A percentile compares a stretch with the other conserved stretches of the same genome.
Conservation (phyloP, 768 basidiomycete species). For the Clathrus columnatus region DNA sequence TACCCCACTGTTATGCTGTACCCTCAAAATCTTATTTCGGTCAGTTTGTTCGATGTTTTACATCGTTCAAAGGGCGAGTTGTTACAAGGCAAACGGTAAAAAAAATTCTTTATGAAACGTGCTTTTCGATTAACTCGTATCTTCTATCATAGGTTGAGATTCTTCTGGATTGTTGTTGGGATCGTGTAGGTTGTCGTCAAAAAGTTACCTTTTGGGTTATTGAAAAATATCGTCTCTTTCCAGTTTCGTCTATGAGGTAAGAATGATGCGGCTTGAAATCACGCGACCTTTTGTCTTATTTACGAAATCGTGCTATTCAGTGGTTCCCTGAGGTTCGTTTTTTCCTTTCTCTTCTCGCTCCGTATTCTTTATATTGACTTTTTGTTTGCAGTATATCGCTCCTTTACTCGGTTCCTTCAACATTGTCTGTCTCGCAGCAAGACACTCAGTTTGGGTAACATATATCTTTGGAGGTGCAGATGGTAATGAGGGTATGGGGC, state of each 20-base stretch:
- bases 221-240: neutral
- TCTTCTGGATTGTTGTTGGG: neutral
- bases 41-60: neutral
- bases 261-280: neutral
- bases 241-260: neutral
- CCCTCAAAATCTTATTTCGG: neutral
- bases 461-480: slow-evolving; percentile 58
- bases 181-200: neutral
- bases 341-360: neutral
- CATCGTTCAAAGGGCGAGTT: neutral
- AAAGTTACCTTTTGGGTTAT: neutral
- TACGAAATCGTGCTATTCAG: neutral
- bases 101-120: neutral
- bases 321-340: neutral
- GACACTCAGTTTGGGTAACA: slow-evolving; percentile 40
- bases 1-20: neutral
- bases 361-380: neutral
- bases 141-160: neutral
- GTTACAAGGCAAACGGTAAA: neutral
- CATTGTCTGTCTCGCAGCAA: slow-evolving; percentile 31
- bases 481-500: slow-evolving; percentile 59
- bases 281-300: neutral
- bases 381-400: neutral
- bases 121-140: neutral
- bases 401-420: slow-evolving; percentile 40